A percentile compares a stretch with the other conserved stretches of the same genome.
phyloP scores from a whole-genome alignment of 2,329 filamentous ascomycete genomes.

The Alternaria incomplexa region DNA sequence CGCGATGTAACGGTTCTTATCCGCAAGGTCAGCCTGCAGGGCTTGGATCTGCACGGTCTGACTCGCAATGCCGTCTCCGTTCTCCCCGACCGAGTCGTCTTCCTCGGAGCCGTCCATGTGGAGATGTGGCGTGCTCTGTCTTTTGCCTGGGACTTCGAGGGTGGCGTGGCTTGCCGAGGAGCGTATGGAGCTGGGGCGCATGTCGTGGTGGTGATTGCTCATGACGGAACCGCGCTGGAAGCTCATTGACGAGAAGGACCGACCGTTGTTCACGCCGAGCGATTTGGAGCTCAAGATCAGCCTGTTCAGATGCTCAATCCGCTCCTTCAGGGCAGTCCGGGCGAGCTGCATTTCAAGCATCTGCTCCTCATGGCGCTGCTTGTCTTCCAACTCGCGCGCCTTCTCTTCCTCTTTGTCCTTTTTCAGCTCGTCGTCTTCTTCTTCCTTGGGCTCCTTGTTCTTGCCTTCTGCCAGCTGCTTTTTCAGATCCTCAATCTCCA shows the following conservation, averaged over 20 bases:
- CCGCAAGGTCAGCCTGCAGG: slow-evolving; percentile 91
- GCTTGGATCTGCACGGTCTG: slow-evolving; percentile 84
- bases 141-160: slow-evolving; percentile 47
- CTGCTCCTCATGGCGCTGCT: slow-evolving; percentile 91
- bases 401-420: slow-evolving; percentile 73
- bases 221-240: slow-evolving; percentile 48
- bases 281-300: slow-evolving; percentile 96
- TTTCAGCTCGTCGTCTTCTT: slow-evolving; percentile 56
- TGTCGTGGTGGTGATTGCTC: slow-evolving; percentile 48
- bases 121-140: slow-evolving; percentile 28
- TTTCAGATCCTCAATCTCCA: slow-evolving; percentile 86
- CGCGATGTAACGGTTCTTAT: slow-evolving; percentile 95
- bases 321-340: slow-evolving; percentile 92
- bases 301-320: slow-evolving; percentile 95
- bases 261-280: slow-evolving; percentile 78
- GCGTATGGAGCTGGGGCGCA: slow-evolving; percentile 57
- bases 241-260: slow-evolving; percentile 51
- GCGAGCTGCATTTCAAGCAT: slow-evolving; percentile 99
- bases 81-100: slow-evolving; percentile 71
- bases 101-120: slow-evolving; percentile 47
- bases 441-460: slow-evolving; percentile 64
- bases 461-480: slow-evolving; percentile 79
- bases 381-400: slow-evolving; percentile 72
- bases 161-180: slow-evolving; percentile 49
- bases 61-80: slow-evolving; percentile 83